Conservation (phyloP, 352 stramenopile species). For the Pythium dissotocum region DNA sequence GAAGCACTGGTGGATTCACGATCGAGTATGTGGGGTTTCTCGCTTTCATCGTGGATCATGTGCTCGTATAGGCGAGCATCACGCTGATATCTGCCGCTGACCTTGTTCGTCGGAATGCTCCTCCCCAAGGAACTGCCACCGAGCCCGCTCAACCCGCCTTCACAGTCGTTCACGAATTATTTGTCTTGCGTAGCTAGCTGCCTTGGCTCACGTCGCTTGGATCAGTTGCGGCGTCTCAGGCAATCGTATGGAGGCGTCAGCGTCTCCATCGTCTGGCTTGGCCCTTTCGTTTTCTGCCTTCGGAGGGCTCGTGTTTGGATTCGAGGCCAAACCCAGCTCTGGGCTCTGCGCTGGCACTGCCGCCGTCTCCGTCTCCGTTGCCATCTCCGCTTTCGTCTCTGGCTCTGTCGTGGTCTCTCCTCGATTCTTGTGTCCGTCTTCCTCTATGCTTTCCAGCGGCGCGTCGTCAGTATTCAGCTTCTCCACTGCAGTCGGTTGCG, state of each 20-base stretch:
- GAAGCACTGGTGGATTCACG: too few species aligned
- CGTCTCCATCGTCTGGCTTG: not conserved
- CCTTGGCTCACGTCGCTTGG: not conserved
- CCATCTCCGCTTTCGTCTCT: not conserved
- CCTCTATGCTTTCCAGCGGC: constrained; percentile 13
- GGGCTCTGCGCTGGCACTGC: not conserved
- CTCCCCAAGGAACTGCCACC: too few species aligned
- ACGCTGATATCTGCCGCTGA: too few species aligned
- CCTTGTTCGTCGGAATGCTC: too few species aligned
- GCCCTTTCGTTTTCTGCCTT: not conserved
- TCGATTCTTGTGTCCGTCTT: not conserved
- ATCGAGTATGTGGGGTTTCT: too few species aligned
- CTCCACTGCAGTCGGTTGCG: not conserved
- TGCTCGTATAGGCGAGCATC: too few species aligned
- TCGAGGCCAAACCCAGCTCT: not conserved
- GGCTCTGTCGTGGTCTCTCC: not conserved
- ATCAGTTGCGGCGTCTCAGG: not conserved
- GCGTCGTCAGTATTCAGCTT: constrained; percentile 8
- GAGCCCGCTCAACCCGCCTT: too few species aligned
- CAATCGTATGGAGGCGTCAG: not conserved
- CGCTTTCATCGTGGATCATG: too few species aligned
- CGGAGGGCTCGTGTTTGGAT: not conserved
- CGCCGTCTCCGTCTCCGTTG: not conserved
- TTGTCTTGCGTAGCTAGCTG: too few species aligned
- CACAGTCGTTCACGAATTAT: too few species aligned